Percentiles rank a stretch among this genome's conserved stretches.
Conservation (phyloP, 2,329 filamentous ascomycete species). For the Chaetomium strumarium region DNA sequence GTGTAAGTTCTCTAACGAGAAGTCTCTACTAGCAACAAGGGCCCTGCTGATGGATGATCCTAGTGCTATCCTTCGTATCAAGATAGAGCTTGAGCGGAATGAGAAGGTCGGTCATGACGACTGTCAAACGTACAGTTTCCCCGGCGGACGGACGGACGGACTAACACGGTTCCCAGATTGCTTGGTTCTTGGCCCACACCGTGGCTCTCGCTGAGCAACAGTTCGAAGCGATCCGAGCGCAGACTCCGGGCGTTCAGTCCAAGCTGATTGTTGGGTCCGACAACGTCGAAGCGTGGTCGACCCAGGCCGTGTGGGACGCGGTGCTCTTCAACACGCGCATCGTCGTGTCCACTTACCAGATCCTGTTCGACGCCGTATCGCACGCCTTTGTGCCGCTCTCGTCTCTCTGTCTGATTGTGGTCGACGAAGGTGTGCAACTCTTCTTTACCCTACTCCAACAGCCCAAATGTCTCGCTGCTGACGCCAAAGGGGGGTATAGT, state of each 20-base stretch:
- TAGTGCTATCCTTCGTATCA: conserved; percentile 64
- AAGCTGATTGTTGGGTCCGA: conserved; percentile 62
- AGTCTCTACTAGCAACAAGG: background rate
- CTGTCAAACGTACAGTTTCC: background rate
- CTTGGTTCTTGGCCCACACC: conserved; percentile 72
- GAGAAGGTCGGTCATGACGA: conserved; percentile 45
- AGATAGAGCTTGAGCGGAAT: conserved; percentile 54
- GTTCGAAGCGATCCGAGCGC: conserved; percentile 49
- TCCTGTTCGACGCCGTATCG: conserved; percentile 66
- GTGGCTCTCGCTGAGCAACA: conserved; percentile 64
- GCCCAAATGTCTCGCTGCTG: conserved; percentile 14
- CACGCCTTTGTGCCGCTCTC: conserved; percentile 67
- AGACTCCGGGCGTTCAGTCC: conserved; percentile 54
- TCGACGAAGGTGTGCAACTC: conserved; percentile 66
- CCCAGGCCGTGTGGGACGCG: conserved; percentile 59
- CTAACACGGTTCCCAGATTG: conserved; percentile 36
- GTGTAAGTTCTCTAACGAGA: conserved; percentile 47
- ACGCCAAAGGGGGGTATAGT: conserved; percentile 47
- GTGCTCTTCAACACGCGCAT: conserved; percentile 59
- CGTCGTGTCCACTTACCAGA: conserved; percentile 72
- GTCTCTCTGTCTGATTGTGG: conserved; percentile 62
- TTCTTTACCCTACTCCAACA: no score
- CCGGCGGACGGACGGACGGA: conserved; percentile 9
- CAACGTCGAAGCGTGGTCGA: conserved; percentile 67
- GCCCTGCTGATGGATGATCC: conserved; percentile 12